Evolutionary conservation across 805 yeast genomes (phyloP), one percentile per base, ranked within the genome.

Genomic region (Komagataella kurtzmanii): DNA sequence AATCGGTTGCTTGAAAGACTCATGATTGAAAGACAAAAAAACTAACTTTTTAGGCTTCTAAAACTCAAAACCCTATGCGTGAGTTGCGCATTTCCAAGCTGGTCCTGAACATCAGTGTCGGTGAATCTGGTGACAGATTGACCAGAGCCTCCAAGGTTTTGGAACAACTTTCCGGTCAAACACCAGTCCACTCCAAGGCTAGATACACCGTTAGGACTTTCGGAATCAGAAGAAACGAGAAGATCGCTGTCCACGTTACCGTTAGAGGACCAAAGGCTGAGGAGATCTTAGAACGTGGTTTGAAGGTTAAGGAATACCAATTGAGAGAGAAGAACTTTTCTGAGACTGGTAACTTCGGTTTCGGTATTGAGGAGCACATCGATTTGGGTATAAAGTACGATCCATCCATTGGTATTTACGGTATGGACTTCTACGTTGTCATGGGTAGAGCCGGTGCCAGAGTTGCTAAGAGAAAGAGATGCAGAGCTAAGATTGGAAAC

Each of bases 91-190:
- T 93, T 81, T 98, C 93, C 81, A 93, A 93, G 81, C 85, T 93
- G 77, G 97, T 93, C 77, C 87, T 93, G 77, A 93, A 93, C 93
- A 93, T 93, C 80, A 90, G 96, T 78, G 99, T 93, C 76, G 99
- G 99, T 81, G 99, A 93, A 81, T 90, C 97, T 77, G 99, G 99
- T 83, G 99, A 93, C 79, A 87, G 98, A 85, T 88, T 93, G 76
- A 93, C 99, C 81, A 91, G 99, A 87, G 99, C 99, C 68, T 93
- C 99, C 73, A 93, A 93, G 84, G 99, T 93, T 70, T 83, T 93
- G 73, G 99, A 93, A 81, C 99, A 93, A 82, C 86, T 93, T 69
- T 91, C 98, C 66, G 99, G 99, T 90, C 99, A 93, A 81, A 93
- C 99, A 69, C 99, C 99, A 75, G 99, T 93, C 67, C 97, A 88